Evolutionary conservation across 2,329 filamentous ascomycete genomes (phyloP).

Genomic region (Exophiala bonariae): DNA sequence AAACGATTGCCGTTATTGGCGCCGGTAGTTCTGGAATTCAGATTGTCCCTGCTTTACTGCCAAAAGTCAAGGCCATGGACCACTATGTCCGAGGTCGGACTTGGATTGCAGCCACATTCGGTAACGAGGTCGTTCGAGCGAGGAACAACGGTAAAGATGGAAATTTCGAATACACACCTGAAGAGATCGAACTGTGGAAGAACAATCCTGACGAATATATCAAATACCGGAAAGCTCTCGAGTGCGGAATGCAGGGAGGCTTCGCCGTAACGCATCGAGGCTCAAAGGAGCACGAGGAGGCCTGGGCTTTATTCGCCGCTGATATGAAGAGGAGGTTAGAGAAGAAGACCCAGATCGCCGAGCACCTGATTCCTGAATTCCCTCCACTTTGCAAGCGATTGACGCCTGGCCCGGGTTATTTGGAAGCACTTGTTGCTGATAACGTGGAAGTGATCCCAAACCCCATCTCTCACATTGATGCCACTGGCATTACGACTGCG

Average conservation of each 20-base stretch:
- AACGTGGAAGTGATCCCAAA: slow-evolving; percentile 23
- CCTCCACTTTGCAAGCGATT: slow-evolving; percentile 44
- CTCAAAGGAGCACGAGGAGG: slow-evolving; percentile 20
- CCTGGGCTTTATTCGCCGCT: slow-evolving; percentile 15
- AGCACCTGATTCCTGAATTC: slow-evolving; percentile 42
- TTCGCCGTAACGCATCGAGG: slow-evolving; percentile 27
- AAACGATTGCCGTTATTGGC: slow-evolving; percentile 30
- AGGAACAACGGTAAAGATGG: slow-evolving; percentile 28
- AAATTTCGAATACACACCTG: slow-evolving; percentile 31
- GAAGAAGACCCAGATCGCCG: slow-evolving; percentile 36
- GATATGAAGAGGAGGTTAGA: slow-evolving; percentile 26
- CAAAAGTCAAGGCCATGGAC: slow-evolving; percentile 29
- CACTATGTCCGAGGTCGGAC: slow-evolving; percentile 32
- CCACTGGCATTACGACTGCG: slow-evolving; percentile 24
- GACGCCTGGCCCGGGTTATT: slow-evolving; percentile 48
- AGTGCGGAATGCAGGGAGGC: slow-evolving; percentile 30
- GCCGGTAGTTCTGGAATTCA: slow-evolving; percentile 31
- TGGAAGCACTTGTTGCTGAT: slow-evolving; percentile 26
- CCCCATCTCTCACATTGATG: slow-evolving; percentile 17
- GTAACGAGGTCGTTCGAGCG: slow-evolving; percentile 22
- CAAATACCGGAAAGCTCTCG: slow-evolving; percentile 37
- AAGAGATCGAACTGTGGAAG: slow-evolving; percentile 27
- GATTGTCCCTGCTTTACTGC: slow-evolving; percentile 30
- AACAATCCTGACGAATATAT: slow-evolving; percentile 27
- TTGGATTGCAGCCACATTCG: slow-evolving; percentile 32